A percentile compares a stretch with the other conserved stretches of the same genome.
Conservation (phyloP, 257 asterid genomes). For the Linaria vulgaris region DNA sequence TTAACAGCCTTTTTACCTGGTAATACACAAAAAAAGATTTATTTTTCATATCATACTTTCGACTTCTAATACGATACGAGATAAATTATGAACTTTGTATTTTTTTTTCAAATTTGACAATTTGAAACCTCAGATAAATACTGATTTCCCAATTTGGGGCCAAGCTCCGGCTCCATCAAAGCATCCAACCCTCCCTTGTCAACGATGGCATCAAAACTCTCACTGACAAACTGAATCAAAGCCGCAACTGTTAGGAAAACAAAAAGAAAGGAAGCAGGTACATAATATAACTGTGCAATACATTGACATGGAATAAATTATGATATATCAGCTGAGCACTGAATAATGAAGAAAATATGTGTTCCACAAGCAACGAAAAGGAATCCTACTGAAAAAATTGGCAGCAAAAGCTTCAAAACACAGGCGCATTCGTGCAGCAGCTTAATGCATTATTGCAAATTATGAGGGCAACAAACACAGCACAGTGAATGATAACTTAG, state of each 20-base stretch:
- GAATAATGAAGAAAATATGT: neutral
- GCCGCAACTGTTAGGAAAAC: constrained; percentile 22
- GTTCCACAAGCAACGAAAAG: constrained; percentile 1
- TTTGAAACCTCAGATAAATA: constrained; percentile 78
- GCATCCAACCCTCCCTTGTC: constrained; percentile 99
- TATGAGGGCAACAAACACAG: neutral
- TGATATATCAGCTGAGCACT: neutral
- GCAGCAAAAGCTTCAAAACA: neutral
- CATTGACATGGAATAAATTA: neutral
- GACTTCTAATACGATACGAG: constrained; percentile 9
- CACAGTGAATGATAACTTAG: too few species aligned
- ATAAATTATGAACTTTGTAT: constrained; percentile 9
- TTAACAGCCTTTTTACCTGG: constrained; percentile 85
- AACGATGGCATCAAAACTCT: constrained; percentile 61
- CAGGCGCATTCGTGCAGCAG: constrained; percentile 5
- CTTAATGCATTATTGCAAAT: neutral
- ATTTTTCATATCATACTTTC: constrained; percentile 18
- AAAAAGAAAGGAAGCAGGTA: constrained; percentile 11
- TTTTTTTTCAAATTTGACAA: constrained; percentile 16
- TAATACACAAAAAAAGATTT: constrained; percentile 16
- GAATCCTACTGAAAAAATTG: neutral
- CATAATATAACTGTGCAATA: constrained; percentile 13
- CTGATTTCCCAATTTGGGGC: constrained; percentile 63
- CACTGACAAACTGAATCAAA: constrained; percentile 57
- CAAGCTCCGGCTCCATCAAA: constrained; percentile 92